Percentiles rank a stretch among this genome's conserved stretches.
phyloP scores from a whole-genome alignment of 345 rosid genomes.

The Nasturtium officinale region DNA sequence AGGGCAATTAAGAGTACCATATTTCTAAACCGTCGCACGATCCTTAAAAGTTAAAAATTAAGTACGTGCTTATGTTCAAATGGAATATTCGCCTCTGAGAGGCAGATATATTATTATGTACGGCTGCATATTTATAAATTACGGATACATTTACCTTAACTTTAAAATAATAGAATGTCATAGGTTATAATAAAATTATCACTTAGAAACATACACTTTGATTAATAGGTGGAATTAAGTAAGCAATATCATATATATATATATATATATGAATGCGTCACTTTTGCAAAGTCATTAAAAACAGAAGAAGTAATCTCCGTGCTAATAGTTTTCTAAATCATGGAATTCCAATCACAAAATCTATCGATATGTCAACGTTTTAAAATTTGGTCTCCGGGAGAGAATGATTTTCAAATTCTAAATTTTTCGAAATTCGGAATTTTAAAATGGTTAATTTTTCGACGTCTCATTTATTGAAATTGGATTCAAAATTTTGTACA shows the following conservation, averaged over 20 bases:
- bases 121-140: not conserved
- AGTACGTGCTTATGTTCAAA: conserved; percentile 4
- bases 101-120: not conserved
- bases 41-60: conserved; percentile 16
- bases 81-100: conserved; percentile 8
- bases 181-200: conserved; percentile 1
- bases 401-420: not conserved
- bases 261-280: not conserved
- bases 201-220: not conserved
- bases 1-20: not conserved
- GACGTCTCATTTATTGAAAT: too few species aligned
- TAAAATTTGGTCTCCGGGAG: not conserved
- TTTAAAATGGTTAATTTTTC: too few species aligned
- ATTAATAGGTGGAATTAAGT: conserved; percentile 23
- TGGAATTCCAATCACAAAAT: not conserved
- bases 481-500: too few species aligned
- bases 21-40: not conserved
- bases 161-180: not conserved
- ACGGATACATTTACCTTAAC: not conserved
- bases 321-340: conserved; percentile 1
- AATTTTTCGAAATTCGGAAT: too few species aligned
- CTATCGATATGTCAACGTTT: not conserved
- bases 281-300: not conserved
- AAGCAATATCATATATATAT: too few species aligned
- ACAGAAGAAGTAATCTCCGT: not conserved